These are phyloP conservation scores for Thuja plicata DNA, from an alignment of 83 land plant genomes.

Conservation along the genomic window DNA sequence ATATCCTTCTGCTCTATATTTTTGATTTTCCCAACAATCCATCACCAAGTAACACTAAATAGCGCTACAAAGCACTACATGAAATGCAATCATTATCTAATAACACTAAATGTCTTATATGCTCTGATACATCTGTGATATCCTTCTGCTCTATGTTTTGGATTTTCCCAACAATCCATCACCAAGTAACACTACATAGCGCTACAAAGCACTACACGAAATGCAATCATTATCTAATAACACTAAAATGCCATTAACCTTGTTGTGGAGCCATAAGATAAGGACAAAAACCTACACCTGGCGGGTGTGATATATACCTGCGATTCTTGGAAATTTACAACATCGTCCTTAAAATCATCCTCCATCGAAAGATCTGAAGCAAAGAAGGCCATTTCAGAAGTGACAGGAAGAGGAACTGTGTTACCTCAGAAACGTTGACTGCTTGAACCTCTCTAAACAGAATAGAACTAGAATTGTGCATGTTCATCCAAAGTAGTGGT, in stretches of 20 bases:
- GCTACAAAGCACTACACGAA: not conserved
- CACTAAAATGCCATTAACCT: not conserved
- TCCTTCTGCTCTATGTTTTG: not conserved
- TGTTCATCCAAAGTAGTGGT: not conserved
- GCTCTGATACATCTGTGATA: not conserved
- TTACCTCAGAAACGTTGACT: not conserved
- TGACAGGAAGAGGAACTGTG: not conserved
- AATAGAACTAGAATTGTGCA: not conserved
- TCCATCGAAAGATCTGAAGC: not conserved
- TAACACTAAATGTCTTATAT: too few relatives aligned
- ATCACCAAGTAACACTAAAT: not conserved
- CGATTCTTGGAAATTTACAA: not conserved
- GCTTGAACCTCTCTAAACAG: not conserved
- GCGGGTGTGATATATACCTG: not conserved
- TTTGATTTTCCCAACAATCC: not conserved
- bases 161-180: not conserved
- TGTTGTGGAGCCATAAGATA: not conserved
- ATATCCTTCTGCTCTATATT: not conserved
- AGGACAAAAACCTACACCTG: not conserved
- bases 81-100: too few relatives aligned
- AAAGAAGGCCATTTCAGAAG: not conserved
- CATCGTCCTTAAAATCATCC: not conserved
- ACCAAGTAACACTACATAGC: not conserved
- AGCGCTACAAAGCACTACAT: too few relatives aligned
- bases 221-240: not conserved